Evolutionary conservation across 2,329 filamentous ascomycete genomes (phyloP).

Genomic region (Trichoderma sp.): DNA sequence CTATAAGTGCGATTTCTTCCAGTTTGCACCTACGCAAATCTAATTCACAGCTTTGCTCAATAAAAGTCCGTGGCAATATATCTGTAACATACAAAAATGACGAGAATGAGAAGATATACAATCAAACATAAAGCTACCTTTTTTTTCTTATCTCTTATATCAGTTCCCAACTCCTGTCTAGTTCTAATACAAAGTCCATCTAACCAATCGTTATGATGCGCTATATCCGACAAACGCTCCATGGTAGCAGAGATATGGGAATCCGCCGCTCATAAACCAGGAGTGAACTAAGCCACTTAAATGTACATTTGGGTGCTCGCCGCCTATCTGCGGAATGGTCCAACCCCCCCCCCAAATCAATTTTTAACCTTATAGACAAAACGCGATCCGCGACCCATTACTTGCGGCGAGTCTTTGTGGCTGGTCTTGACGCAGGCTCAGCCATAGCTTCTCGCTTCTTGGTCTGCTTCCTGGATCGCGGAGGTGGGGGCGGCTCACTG

Average conservation of each 20-base stretch:
- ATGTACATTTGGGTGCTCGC: background rate
- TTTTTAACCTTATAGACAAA: background rate
- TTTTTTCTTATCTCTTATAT: background rate
- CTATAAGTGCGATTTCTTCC: too few relatives aligned
- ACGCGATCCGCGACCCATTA: background rate
- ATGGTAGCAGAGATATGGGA: constrained; percentile 26
- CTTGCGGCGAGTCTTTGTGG: constrained; percentile 39
- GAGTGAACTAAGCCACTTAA: background rate
- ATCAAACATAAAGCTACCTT: background rate
- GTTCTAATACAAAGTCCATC: constrained; percentile 20
- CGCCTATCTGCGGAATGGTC: background rate
- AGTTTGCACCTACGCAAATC: too few relatives aligned
- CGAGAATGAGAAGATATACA: background rate
- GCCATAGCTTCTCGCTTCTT: constrained; percentile 54
- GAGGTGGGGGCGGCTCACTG: constrained; percentile 57
- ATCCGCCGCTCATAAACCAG: background rate
- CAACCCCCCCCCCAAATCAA: too few relatives aligned
- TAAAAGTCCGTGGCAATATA: background rate
- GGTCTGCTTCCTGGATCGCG: constrained; percentile 54
- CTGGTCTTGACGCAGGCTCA: constrained; percentile 38
- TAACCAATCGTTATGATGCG: constrained; percentile 13
- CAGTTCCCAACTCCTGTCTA: constrained; percentile 19
- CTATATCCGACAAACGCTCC: background rate
- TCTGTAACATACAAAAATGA: background rate
- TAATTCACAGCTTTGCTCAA: too few relatives aligned